A percentile compares a stretch with the other conserved stretches of the same genome.
Conservation (phyloP, 1,284 basidiomycete species). For the Cryptococcus sp. region DNA sequence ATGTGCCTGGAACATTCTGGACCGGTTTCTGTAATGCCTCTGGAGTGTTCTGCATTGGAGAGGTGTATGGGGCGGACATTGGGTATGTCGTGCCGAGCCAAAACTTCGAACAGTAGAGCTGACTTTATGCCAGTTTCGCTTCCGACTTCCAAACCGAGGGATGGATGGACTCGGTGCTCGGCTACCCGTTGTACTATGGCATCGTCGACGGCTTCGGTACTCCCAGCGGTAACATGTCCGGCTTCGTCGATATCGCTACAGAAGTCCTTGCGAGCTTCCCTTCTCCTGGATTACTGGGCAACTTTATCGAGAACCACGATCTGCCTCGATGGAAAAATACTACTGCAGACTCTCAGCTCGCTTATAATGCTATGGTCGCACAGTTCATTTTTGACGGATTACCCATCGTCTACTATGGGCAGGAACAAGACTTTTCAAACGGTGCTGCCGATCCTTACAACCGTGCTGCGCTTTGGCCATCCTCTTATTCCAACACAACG, state of each 20-base stretch:
- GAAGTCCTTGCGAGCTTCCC: conserved; percentile 57
- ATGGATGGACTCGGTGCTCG: conserved; percentile 50
- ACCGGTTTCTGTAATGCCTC: conserved; percentile 64
- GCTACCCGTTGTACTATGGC: conserved; percentile 69
- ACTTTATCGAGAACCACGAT: conserved; percentile 84
- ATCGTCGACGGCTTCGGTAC: conserved; percentile 66
- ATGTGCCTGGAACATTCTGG: conserved; percentile 49
- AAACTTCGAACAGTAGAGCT: not conserved
- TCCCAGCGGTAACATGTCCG: conserved; percentile 61
- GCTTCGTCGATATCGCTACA: conserved; percentile 62
- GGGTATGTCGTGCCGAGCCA: conserved; percentile 44
- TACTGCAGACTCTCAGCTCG: conserved; percentile 46
- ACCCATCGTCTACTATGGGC: conserved; percentile 72
- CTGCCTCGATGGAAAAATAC: conserved; percentile 69
- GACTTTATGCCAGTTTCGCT: conserved; percentile 24
- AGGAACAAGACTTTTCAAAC: conserved; percentile 64
- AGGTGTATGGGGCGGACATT: conserved; percentile 67
- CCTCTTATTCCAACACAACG: conserved; percentile 57
- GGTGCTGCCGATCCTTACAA: conserved; percentile 68
- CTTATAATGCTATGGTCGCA: conserved; percentile 65
- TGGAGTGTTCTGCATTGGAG: conserved; percentile 80
- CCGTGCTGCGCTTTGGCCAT: conserved; percentile 73
- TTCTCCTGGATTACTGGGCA: conserved; percentile 64
- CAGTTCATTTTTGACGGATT: conserved; percentile 69
- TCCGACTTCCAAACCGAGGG: conserved; percentile 41